Base-by-base conservation (phyloP, 257 asterid genomes). In the Oldenlandia corymbosa region DNA sequence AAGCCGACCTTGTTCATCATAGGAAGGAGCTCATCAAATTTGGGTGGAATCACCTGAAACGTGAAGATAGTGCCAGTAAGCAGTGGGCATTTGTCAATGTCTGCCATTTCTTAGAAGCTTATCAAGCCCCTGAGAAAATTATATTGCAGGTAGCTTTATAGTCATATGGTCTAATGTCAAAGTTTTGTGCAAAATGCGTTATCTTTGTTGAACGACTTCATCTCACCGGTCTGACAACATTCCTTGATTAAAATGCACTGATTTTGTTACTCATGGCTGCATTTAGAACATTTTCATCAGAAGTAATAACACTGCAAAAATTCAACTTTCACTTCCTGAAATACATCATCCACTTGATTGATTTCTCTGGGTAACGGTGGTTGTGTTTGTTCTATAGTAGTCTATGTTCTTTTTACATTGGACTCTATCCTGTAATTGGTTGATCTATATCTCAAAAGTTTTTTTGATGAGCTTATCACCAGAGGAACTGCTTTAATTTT, bases 51-150 rank as follows among this genome's bases (percentile, higher is more conserved):
- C 99, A 93, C 80, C 97, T 93, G 68, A 93, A 93, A 79, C 96
- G 99, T 10, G 99, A 93, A 81, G 99, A 93, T 65, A 90, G 97
- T 84, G 96, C 97, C 59, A 93, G 99, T 75, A 93, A 93, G 80
- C 99, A 93, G 85, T 93, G 99, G 99, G 99, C 99, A 41, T 93
- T 93, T 84, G 99, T 93, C 68, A 93, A 93, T 74, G 99, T 93
- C 49, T 93, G 99, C 78, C 99, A 93, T 86, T 93, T 93, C 71
- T 73, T 93, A 81, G 99, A 93, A 84, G 99, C 99, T 7, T 93
- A 93, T 79, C 99, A 93, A 78, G 99, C 99, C 49, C 99, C 99
- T 39, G 99, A 93, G 81, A 93, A 93, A 79, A 93, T 93, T 69
- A 93, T 93, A 70, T 78, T 93, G 63, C 99, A 93, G 99, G 99